Conservation (phyloP, 2,329 filamentous ascomycete species). For the Cucurbitaria berberidis region DNA sequence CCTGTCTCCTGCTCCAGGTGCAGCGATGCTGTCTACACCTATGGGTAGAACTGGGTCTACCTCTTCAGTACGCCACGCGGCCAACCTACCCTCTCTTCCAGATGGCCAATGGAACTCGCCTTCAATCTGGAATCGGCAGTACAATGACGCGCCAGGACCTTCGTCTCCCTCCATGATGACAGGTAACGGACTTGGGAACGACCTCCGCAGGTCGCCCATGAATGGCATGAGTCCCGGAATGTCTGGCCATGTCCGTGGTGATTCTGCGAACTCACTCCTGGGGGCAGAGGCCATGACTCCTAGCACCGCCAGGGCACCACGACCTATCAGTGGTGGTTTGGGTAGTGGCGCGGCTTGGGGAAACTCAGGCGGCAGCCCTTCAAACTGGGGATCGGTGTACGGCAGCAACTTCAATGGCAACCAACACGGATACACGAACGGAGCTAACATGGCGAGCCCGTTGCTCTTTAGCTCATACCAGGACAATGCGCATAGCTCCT, state of each 20-base stretch:
- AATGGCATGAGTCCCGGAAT: conserved; percentile 39
- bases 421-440: conserved; percentile 23
- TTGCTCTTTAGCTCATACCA: conserved; percentile 51
- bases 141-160: conserved; percentile 38
- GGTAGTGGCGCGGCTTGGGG: conserved; percentile 44
- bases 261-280: conserved; percentile 51
- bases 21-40: conserved; percentile 34
- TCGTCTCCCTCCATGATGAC: conserved; percentile 36
- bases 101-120: conserved; percentile 43
- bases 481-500: conserved; percentile 37
- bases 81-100: conserved; percentile 45
- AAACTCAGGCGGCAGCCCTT: conserved; percentile 29
- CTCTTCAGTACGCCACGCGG: conserved; percentile 44
- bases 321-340: conserved; percentile 37
- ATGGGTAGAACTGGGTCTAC: conserved; percentile 45
- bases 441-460: conserved; percentile 47
- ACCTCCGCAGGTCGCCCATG: conserved; percentile 40
- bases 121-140: conserved; percentile 48
- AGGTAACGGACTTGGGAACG: conserved; percentile 18
- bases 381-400: conserved; percentile 35
- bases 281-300: conserved; percentile 36
- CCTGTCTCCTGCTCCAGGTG: conserved; percentile 34
- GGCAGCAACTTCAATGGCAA: conserved; percentile 27
- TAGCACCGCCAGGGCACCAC: conserved; percentile 20
- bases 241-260: conserved; percentile 52